These are phyloP conservation scores for Aureobasidium sp. DNA, from an alignment of 2,329 filamentous ascomycete species.

Conservation along the genomic window DNA sequence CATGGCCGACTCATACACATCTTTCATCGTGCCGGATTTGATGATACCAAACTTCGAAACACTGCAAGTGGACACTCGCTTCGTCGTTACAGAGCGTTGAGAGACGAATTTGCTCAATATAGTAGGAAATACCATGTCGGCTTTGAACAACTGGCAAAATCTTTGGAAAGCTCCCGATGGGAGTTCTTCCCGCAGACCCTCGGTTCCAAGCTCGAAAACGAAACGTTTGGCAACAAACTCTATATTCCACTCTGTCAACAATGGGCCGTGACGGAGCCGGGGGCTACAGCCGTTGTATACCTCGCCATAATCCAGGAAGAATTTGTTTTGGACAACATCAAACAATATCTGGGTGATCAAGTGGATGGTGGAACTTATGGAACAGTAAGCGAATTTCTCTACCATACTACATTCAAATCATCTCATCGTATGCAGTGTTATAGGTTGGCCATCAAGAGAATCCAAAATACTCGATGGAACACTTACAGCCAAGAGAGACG, in stretches of 20 bases:
- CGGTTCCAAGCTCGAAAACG: background rate
- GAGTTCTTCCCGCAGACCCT: background rate
- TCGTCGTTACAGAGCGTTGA: background rate
- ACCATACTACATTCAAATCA: too few species aligned
- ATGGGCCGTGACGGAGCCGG: background rate
- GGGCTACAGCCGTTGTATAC: background rate
- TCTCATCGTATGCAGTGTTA: background rate
- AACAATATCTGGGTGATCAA: background rate
- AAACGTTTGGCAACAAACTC: background rate
- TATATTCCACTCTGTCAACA: background rate
- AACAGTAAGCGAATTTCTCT: background rate
- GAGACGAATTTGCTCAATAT: background rate
- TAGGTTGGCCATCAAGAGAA: background rate
- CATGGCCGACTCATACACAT: background rate
- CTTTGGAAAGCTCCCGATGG: background rate
- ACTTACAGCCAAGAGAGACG: background rate
- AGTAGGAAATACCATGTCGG: background rate
- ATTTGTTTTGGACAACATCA: background rate
- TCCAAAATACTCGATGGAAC: background rate
- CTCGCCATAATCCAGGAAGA: background rate
- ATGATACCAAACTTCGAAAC: background rate
- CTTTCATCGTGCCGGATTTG: background rate
- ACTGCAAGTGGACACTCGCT: too few species aligned
- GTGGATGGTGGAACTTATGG: background rate
- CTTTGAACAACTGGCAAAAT: background rate